Evolutionary conservation across 768 basidiomycete species (phyloP).

Genomic region (Termitomyces sp.): DNA sequence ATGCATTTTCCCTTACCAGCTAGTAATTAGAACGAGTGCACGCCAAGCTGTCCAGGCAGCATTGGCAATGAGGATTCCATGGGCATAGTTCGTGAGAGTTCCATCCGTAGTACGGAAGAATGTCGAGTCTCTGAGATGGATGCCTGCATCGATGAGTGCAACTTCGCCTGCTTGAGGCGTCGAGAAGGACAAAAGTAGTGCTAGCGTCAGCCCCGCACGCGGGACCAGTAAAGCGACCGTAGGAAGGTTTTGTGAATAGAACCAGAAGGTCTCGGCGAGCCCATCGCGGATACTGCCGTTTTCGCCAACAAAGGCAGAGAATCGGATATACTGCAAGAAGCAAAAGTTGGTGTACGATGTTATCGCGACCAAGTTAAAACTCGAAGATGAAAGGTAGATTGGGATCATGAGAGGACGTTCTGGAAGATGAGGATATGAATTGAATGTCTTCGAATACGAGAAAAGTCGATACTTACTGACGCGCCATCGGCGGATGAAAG

Average conservation of each 20-base stretch:
- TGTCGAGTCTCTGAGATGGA: constrained; percentile 56
- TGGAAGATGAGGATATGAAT: constrained; percentile 22
- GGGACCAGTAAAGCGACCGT: constrained; percentile 81
- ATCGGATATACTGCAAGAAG: constrained; percentile 77
- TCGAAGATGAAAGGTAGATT: constrained; percentile 78
- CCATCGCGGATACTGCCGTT: constrained; percentile 37
- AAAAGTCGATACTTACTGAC: constrained; percentile 51
- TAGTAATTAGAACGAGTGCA: constrained; percentile 56
- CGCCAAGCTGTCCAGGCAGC: constrained; percentile 81
- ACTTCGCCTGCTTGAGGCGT: constrained; percentile 41
- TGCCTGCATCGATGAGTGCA: constrained; percentile 41
- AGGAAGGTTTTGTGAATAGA: constrained; percentile 81
- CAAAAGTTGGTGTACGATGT: constrained; percentile 80
- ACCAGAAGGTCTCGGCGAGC: constrained; percentile 81
- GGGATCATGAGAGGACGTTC: constrained; percentile 82
- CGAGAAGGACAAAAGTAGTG: constrained; percentile 65
- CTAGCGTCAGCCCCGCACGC: constrained; percentile 70
- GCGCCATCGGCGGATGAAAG: constrained; percentile 72
- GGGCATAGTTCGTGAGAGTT: constrained; percentile 67
- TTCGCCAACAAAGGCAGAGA: constrained; percentile 57
- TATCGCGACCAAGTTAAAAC: constrained; percentile 69
- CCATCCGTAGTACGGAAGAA: constrained; percentile 67
- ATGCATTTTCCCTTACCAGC: constrained; percentile 47
- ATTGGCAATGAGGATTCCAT: constrained; percentile 76
- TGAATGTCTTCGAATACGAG: constrained; percentile 12